Conservation (phyloP, 176 grass and related monocot species). For the Carex myosuroides region DNA sequence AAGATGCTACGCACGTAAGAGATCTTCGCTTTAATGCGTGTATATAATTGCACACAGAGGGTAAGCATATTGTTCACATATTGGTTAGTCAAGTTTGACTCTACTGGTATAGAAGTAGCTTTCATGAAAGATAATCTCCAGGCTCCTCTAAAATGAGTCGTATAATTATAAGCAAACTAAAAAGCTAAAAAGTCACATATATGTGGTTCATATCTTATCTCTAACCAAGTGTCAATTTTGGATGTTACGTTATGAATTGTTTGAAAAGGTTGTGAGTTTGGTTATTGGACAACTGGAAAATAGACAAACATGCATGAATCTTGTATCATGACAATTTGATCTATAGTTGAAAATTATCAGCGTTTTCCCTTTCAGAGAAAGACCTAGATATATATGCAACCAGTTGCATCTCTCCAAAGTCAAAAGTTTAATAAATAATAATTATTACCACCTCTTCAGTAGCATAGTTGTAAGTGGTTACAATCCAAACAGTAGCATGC, state of each 20-base stretch:
- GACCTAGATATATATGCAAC: not conserved
- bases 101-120: not conserved
- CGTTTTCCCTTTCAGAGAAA: not conserved
- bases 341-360: not conserved
- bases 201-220: not conserved
- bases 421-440: not conserved
- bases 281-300: constrained; percentile 3
- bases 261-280: not conserved
- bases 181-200: not conserved
- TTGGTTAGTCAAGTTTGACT: not conserved
- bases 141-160: not conserved
- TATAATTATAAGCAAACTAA: constrained; percentile 8
- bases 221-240: constrained; percentile 1
- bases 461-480: not conserved
- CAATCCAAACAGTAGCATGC: not conserved
- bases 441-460: not conserved
- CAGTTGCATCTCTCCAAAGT: not conserved
- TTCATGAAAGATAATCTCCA: constrained; percentile 9
- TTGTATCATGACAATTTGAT: not conserved
- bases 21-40: not conserved
- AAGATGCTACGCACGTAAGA: not conserved
- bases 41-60: not conserved
- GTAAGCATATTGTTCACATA: not conserved
- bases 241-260: not conserved
- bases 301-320: constrained; percentile 2